phyloP scores from a whole-genome alignment of 2,329 filamentous ascomycete species.

The Amauroascus verrucosus region DNA sequence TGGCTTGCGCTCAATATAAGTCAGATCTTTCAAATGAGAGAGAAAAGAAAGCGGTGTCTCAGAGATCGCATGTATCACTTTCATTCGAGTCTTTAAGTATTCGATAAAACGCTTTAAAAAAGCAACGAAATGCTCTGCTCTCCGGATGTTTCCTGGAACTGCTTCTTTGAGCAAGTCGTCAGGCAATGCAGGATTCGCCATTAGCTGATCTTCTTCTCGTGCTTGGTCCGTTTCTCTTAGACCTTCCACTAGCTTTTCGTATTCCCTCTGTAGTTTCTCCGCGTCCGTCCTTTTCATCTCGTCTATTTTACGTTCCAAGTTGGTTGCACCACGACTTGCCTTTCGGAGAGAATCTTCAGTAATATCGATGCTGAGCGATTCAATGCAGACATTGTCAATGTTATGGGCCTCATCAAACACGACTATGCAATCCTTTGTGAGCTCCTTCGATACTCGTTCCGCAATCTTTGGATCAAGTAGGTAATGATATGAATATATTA shows the following conservation, averaged over 20 bases:
- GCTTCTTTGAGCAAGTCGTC: constrained; percentile 93
- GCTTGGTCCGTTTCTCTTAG: constrained; percentile 79
- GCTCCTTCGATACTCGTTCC: constrained; percentile 83
- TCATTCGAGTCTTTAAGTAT: constrained; percentile 96
- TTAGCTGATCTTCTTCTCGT: constrained; percentile 87
- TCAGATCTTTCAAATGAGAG: constrained; percentile 84
- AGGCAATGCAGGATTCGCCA: constrained; percentile 88
- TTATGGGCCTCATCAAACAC: constrained; percentile 99
- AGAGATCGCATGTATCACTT: constrained; percentile 91
- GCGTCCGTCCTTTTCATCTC: constrained; percentile 96
- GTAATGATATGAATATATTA: constrained; percentile 99
- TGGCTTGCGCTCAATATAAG: constrained; percentile 95
- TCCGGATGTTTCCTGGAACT: constrained; percentile 87
- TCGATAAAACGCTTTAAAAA: constrained; percentile 96
- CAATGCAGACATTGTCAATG: constrained; percentile 98
- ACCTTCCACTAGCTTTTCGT: constrained; percentile 88
- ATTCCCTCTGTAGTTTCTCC: constrained; percentile 88
- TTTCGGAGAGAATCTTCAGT: constrained; percentile 90
- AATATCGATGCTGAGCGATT: constrained; percentile 90
- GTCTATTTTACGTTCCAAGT: constrained; percentile 77
- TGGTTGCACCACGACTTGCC: constrained; percentile 80
- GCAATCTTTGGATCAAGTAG: constrained; percentile 96
- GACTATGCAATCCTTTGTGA: constrained; percentile 96
- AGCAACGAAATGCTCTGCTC: constrained; percentile 90
- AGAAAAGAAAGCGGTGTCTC: constrained; percentile 93